phyloP scores from a whole-genome alignment of 1,139 yeast species.

The Blastobotrys petasosporus region DNA sequence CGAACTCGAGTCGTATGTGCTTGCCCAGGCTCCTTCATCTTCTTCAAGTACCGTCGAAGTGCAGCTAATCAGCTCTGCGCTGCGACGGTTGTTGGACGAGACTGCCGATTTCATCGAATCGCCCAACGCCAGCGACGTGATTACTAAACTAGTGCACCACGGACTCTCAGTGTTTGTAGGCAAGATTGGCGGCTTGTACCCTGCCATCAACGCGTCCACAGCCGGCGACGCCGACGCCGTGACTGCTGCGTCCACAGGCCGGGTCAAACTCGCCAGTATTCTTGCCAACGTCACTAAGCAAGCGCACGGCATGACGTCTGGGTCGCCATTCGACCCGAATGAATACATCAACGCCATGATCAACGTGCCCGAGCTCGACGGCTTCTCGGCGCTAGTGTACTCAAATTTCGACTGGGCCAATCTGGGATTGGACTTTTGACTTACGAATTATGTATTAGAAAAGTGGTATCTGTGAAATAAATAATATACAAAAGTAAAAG shows the following conservation, averaged over 20 bases:
- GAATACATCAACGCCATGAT: conserved; percentile 44
- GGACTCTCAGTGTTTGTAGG: conserved; percentile 33
- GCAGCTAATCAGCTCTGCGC: conserved; percentile 12
- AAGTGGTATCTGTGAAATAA: too few species aligned
- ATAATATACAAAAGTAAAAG: too few species aligned
- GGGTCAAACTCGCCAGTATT: conserved; percentile 59
- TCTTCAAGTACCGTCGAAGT: too few species aligned
- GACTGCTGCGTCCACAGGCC: conserved; percentile 17
- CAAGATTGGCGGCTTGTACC: conserved; percentile 25
- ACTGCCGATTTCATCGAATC: conserved; percentile 45
- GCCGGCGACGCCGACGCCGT: conserved; percentile 26
- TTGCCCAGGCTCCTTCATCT: conserved; percentile 32
- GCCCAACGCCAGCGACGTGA: conserved; percentile 37
- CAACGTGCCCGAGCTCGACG: conserved; percentile 63
- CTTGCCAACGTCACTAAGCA: conserved; percentile 66
- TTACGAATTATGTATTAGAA: background rate
- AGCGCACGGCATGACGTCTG: conserved; percentile 49
- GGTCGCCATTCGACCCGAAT: conserved; percentile 43
- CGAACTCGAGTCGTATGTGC: conserved; percentile 37
- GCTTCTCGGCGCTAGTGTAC: conserved; percentile 84
- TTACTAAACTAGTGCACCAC: conserved; percentile 35
- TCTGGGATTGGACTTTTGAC: conserved; percentile 12
- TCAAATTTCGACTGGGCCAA: conserved; percentile 58
- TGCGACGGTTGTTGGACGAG: conserved; percentile 43
- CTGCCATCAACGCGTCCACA: conserved; percentile 14